Conservation (phyloP, 495 filamentous ascomycete genomes). For the Amorphotheca resinae region DNA sequence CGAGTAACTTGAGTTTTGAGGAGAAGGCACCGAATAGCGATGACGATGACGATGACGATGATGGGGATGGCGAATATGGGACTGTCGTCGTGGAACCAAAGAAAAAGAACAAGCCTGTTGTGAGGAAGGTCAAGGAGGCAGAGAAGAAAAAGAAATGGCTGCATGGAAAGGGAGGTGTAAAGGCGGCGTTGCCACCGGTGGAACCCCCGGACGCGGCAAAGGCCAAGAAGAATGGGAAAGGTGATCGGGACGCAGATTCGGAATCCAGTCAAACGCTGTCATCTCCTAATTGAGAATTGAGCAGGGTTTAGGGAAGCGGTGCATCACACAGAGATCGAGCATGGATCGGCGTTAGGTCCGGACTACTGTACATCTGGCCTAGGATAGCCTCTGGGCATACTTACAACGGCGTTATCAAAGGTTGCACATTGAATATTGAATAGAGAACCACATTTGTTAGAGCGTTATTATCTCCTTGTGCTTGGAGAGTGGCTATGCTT, state of each 20-base stretch:
- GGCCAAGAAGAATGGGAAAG: slow-evolving; percentile 28
- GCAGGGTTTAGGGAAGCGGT: neutral
- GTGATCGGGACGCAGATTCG: slow-evolving; percentile 29
- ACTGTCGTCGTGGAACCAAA: slow-evolving; percentile 23
- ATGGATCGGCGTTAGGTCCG: neutral
- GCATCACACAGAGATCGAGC: neutral
- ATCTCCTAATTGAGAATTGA: slow-evolving; percentile 23
- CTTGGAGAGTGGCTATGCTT: too few species aligned
- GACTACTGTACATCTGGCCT: neutral
- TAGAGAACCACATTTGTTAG: too few species aligned
- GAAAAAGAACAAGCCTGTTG: slow-evolving; percentile 31
- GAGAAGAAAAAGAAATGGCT: slow-evolving; percentile 35
- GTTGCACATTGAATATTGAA: too few species aligned
- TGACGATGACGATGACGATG: slow-evolving; percentile 24
- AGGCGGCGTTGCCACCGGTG: slow-evolving; percentile 28
- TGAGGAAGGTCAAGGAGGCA: slow-evolving; percentile 33
- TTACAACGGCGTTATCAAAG: neutral
- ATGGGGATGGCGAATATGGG: slow-evolving; percentile 37
- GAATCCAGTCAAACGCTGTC: slow-evolving; percentile 39
- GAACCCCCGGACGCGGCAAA: slow-evolving; percentile 32
- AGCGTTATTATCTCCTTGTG: too few species aligned
- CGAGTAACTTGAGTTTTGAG: slow-evolving; percentile 14
- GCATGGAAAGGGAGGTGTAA: slow-evolving; percentile 25
- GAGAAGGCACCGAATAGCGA: slow-evolving; percentile 16
- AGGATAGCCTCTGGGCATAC: neutral